Percentiles rank a stretch among this genome's conserved stretches.
Conservation (phyloP, 78 protist genomes). For the Tieghemostelium lacteum region DNA sequence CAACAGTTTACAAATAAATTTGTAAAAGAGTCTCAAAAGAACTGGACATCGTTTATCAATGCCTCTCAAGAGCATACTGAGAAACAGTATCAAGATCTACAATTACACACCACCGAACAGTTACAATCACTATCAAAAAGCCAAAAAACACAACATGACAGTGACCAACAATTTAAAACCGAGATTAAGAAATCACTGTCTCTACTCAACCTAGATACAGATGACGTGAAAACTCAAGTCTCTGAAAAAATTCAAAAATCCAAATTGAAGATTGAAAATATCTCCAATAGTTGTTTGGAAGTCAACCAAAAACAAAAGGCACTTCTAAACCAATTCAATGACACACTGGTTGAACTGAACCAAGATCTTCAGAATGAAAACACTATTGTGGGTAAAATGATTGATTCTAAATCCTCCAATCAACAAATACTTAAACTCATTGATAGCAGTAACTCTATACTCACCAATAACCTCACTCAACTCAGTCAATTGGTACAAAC, state of each 20-base stretch:
- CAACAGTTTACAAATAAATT: not conserved
- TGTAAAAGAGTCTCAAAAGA: not conserved
- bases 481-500: no score
- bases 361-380: not conserved
- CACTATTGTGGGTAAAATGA: not conserved
- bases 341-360: not conserved
- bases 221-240: not conserved
- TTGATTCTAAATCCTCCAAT: not conserved
- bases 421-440: slow-evolving; percentile 4
- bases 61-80: not conserved
- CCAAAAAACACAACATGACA: not conserved
- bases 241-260: not conserved
- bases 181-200: not conserved
- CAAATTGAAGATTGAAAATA: slow-evolving; percentile 5
- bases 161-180: no score
- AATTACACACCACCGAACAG: not conserved
- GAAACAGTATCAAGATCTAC: not conserved
- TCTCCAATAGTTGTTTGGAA: not conserved
- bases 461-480: no score
- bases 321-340: not conserved
- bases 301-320: not conserved
- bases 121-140: not conserved
- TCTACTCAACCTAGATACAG: not conserved
- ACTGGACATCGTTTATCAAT: not conserved
- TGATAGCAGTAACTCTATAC: not conserved